Percentiles rank a stretch among this genome's conserved stretches.
Conservation (phyloP, 345 rosid species). For the Citrus medica region DNA sequence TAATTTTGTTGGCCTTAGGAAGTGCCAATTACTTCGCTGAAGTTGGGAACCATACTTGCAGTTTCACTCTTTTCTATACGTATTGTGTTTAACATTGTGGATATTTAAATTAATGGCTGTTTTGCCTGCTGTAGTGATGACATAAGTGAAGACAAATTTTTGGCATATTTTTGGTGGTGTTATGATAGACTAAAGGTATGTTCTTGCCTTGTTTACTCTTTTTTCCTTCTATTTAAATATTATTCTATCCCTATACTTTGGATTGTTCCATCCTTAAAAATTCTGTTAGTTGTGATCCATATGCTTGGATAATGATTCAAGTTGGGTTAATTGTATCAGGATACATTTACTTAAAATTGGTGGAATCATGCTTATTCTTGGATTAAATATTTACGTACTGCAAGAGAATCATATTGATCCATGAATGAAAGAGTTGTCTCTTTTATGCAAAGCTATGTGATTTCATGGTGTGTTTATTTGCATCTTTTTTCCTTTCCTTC, state of each 20-base stretch:
- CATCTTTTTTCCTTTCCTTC: not conserved
- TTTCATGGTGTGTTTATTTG: not conserved
- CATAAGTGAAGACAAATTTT: slow-evolving; percentile 77
- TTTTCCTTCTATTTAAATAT: not conserved
- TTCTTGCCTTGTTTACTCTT: not conserved
- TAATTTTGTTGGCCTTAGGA: not conserved
- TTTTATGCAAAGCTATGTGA: not conserved
- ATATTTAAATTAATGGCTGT: slow-evolving; percentile 1
- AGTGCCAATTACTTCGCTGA: not conserved
- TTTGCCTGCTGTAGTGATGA: slow-evolving; percentile 55
- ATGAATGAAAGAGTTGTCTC: not conserved
- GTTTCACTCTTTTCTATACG: slow-evolving; percentile 68
- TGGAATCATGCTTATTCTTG: not conserved
- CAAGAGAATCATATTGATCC: not conserved
- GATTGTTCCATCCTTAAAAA: not conserved
- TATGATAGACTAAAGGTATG: slow-evolving; percentile 79
- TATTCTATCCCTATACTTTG: not conserved
- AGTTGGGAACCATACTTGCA: slow-evolving; percentile 33
- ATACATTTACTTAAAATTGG: not conserved
- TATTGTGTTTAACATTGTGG: slow-evolving; percentile 10
- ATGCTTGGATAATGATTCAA: not conserved
- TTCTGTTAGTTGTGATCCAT: not conserved
- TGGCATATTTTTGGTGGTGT: slow-evolving; percentile 98
- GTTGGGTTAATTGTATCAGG: not conserved
- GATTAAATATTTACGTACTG: not conserved